A percentile compares a stretch with the other conserved stretches of the same genome.
Conservation (phyloP, 768 basidiomycete species). For the Kwoniella europaea region DNA sequence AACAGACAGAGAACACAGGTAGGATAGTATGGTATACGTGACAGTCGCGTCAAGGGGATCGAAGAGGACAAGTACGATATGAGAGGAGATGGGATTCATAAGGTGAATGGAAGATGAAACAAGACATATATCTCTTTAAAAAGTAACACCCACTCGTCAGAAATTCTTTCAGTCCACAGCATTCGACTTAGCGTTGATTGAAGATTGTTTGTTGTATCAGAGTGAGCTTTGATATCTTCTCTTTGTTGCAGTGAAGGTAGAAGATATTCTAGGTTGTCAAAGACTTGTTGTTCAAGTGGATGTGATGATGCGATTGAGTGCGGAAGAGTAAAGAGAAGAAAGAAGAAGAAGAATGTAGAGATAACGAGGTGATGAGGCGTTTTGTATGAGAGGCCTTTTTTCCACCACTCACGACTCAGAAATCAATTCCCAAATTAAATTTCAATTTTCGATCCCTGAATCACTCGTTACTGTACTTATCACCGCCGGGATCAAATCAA, state of each 20-base stretch:
- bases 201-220: neutral
- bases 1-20: too few species aligned
- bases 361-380: neutral
- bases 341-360: neutral
- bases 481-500: conserved; percentile 13
- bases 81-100: too few species aligned
- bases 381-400: neutral
- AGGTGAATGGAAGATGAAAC: too few species aligned
- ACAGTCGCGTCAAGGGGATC: too few species aligned
- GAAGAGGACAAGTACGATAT: too few species aligned
- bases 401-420: neutral
- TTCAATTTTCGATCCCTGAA: conserved; percentile 13
- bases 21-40: too few species aligned
- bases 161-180: conserved; percentile 56
- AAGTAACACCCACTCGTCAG: conserved; percentile 54
- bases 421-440: neutral
- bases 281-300: neutral
- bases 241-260: neutral
- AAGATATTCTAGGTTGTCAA: neutral
- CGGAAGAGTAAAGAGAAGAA: neutral
- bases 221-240: neutral
- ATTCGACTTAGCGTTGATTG: conserved; percentile 24
- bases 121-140: neutral
- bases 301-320: neutral
- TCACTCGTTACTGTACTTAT: neutral